These are phyloP conservation scores for Euphorbia peplus DNA, from an alignment of 345 rosid genomes.

Conservation along the genomic window DNA sequence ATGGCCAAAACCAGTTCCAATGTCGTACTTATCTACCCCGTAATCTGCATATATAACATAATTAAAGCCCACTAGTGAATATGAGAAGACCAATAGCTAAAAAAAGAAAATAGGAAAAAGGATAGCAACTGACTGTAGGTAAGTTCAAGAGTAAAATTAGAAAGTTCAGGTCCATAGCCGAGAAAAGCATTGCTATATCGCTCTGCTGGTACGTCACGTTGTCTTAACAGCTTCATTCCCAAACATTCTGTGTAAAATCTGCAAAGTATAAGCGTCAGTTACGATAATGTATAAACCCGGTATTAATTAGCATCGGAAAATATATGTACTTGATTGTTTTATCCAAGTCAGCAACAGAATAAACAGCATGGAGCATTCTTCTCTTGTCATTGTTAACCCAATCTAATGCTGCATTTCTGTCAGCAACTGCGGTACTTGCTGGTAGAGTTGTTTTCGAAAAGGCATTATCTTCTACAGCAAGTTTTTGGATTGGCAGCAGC, in stretches of 20 bases:
- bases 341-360: slow-evolving; percentile 22
- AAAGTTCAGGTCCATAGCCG: slow-evolving; percentile 29
- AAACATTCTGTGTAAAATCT: slow-evolving; percentile 31
- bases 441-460: slow-evolving; percentile 15
- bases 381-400: slow-evolving; percentile 26
- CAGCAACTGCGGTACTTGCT: slow-evolving; percentile 14
- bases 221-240: slow-evolving; percentile 29
- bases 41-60: slow-evolving; percentile 14
- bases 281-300: not conserved
- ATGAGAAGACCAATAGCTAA: not conserved
- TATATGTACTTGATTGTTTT: slow-evolving; percentile 22
- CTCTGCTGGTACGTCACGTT: slow-evolving; percentile 28
- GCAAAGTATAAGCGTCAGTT: not conserved
- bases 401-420: slow-evolving; percentile 21
- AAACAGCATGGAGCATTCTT: slow-evolving; percentile 31
- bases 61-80: not conserved
- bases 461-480: slow-evolving; percentile 15
- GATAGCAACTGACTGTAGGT: slow-evolving; percentile 20
- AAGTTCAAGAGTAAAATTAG: slow-evolving; percentile 26
- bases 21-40: slow-evolving; percentile 27
- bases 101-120: not conserved
- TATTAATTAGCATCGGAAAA: too few species aligned
- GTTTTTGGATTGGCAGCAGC: slow-evolving; percentile 17
- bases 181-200: slow-evolving; percentile 28
- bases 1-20: slow-evolving; percentile 30